A percentile compares a stretch with the other conserved stretches of the same genome.
Conservation (phyloP, 2,329 filamentous ascomycete species). For the Aschersonia sp. region DNA sequence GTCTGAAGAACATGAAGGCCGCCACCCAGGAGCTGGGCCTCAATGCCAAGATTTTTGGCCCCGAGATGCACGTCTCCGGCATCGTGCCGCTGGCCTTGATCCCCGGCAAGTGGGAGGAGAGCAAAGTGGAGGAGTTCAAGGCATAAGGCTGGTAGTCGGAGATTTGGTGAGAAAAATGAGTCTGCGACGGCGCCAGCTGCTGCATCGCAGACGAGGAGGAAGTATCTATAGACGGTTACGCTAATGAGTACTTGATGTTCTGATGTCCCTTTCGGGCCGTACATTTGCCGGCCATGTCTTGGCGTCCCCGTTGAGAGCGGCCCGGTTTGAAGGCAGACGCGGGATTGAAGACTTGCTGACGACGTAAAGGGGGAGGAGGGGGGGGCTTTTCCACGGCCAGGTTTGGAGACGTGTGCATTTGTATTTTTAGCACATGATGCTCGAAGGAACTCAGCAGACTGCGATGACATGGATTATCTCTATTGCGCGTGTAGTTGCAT, state of each 20-base stretch:
- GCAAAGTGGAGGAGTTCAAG: constrained; percentile 44
- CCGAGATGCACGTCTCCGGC: constrained; percentile 91
- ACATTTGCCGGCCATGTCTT: background rate
- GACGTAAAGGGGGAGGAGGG: no score
- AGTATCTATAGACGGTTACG: constrained; percentile 7
- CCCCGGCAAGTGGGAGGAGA: constrained; percentile 48
- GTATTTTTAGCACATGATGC: no score
- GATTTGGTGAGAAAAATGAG: background rate
- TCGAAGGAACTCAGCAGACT: no score
- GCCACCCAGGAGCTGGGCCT: constrained; percentile 88
- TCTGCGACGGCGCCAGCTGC: background rate
- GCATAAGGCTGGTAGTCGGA: background rate
- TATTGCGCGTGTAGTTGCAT: no score
- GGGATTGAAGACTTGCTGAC: no score
- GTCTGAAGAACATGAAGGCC: constrained; percentile 98
- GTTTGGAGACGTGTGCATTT: no score
- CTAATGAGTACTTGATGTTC: constrained; percentile 11
- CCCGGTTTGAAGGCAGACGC: no score
- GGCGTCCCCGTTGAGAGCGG: no score
- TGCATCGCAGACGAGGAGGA: background rate
- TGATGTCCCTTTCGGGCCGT: constrained; percentile 10
- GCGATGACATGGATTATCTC: no score
- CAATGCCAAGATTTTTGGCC: constrained; percentile 47
- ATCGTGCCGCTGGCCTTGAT: constrained; percentile 86
- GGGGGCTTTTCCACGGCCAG: no score